phyloP scores from a whole-genome alignment of 768 basidiomycete genomes.

The Hygrocybe punicea region DNA sequence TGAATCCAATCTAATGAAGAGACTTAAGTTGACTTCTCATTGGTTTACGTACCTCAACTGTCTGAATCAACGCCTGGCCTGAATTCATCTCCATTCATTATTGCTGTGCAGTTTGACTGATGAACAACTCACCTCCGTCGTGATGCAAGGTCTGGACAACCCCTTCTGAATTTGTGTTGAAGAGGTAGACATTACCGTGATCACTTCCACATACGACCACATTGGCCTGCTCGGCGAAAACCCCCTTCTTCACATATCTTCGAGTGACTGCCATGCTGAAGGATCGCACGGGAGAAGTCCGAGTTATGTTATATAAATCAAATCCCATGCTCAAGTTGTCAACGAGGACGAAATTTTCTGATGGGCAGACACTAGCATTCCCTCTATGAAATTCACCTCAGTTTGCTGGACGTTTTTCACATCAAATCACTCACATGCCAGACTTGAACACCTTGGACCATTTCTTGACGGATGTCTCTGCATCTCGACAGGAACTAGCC shows the following conservation, averaged over 20 bases:
- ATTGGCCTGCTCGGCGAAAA: background rate
- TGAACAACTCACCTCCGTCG: background rate
- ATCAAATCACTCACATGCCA: slow-evolving; percentile 1
- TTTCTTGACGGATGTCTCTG: background rate
- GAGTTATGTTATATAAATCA: background rate
- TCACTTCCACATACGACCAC: slow-evolving; percentile 1
- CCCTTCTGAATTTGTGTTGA: background rate
- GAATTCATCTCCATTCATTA: background rate
- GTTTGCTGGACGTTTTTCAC: background rate
- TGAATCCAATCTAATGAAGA: background rate
- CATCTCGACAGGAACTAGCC: background rate
- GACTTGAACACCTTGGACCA: background rate
- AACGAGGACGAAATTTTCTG: background rate
- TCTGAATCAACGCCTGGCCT: background rate
- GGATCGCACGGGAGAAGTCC: background rate
- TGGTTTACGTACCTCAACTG: background rate
- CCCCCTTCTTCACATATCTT: background rate
- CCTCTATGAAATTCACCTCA: background rate
- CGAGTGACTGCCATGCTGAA: background rate
- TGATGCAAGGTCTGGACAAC: background rate
- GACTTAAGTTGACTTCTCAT: background rate
- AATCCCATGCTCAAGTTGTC: background rate
- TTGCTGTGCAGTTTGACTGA: background rate
- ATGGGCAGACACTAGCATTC: background rate
- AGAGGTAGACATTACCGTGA: background rate